Evolutionary conservation across 1,284 basidiomycete genomes (phyloP).

Genomic region (Afroboletus lepidellus): DNA sequence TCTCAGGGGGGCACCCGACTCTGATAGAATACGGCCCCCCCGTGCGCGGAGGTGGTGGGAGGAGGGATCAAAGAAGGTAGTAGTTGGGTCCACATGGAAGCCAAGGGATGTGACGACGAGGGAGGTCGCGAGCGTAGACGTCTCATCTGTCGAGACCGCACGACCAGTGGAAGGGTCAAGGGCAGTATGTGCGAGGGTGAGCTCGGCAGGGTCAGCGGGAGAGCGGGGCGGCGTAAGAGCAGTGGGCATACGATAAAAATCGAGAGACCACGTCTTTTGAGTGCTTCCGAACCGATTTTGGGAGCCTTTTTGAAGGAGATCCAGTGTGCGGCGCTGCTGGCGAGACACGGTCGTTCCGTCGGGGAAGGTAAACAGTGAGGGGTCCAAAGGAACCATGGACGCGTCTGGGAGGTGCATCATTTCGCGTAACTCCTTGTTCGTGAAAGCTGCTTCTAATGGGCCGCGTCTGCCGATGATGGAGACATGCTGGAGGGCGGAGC

Average conservation of each 20-base stretch:
- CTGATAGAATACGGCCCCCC: slow-evolving; percentile 52
- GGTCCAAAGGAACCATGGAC: slow-evolving; percentile 61
- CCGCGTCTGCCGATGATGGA: slow-evolving; percentile 86
- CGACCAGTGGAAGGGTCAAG: slow-evolving; percentile 50
- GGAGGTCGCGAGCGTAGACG: slow-evolving; percentile 58
- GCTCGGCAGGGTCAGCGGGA: slow-evolving; percentile 34
- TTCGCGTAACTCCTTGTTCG: slow-evolving; percentile 93
- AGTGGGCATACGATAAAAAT: slow-evolving; percentile 76
- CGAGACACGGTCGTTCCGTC: slow-evolving; percentile 46
- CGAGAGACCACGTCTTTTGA: slow-evolving; percentile 73
- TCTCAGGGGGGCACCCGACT: slow-evolving; percentile 42
- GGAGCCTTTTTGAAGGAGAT: slow-evolving; percentile 70
- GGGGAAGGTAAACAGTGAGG: slow-evolving; percentile 42
- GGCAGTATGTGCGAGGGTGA: slow-evolving; percentile 60
- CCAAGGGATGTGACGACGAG: slow-evolving; percentile 89
- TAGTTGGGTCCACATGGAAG: slow-evolving; percentile 70
- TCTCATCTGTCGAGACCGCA: slow-evolving; percentile 62
- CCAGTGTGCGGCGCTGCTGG: slow-evolving; percentile 65
- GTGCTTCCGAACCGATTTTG: slow-evolving; percentile 48
- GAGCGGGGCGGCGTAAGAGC: slow-evolving; percentile 41
- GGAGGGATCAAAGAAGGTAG: slow-evolving; percentile 52
- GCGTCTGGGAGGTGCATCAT: slow-evolving; percentile 78
- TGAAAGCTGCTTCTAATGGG: slow-evolving; percentile 88
- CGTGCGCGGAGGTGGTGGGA: slow-evolving; percentile 55
- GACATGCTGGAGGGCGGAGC: slow-evolving; percentile 72